Conservation (phyloP, 2,329 filamentous ascomycete genomes). For the Calonectria pteridis region DNA sequence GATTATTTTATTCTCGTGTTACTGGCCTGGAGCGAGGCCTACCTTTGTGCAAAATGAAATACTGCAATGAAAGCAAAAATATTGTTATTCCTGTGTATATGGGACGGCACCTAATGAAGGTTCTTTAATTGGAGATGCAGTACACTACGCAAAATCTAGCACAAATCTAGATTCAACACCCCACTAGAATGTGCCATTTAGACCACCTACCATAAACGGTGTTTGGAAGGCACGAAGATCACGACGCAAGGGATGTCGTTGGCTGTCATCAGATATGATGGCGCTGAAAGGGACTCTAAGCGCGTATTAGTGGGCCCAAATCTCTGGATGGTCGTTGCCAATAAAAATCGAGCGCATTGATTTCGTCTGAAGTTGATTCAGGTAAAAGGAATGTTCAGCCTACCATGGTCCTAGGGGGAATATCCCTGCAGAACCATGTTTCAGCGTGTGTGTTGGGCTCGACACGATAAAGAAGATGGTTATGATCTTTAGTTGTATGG, state of each 20-base stretch:
- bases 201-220: too few relatives aligned
- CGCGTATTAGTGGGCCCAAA: not conserved
- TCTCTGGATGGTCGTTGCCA: not conserved
- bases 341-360: slow-evolving; percentile 4
- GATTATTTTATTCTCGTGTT: not conserved
- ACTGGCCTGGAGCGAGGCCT: too few relatives aligned
- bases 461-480: not conserved
- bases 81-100: too few relatives aligned
- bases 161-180: too few relatives aligned
- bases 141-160: not conserved
- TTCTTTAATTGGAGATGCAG: too few relatives aligned
- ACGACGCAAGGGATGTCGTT: too few relatives aligned
- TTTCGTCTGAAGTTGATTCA: slow-evolving; percentile 23
- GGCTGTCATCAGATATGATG: not conserved
- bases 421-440: slow-evolving; percentile 23
- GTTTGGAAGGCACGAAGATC: not conserved
- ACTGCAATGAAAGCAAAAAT: not conserved
- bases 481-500: not conserved
- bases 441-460: not conserved
- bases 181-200: not conserved
- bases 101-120: too few relatives aligned
- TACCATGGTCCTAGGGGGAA: not conserved
- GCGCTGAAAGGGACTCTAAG: not conserved
- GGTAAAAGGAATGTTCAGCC: slow-evolving; percentile 6
- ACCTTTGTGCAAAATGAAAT: not conserved